Percentiles rank a stretch among this genome's conserved stretches.
phyloP scores from a whole-genome alignment of 164 flowering plant species.

The Tetracentron sinense region DNA sequence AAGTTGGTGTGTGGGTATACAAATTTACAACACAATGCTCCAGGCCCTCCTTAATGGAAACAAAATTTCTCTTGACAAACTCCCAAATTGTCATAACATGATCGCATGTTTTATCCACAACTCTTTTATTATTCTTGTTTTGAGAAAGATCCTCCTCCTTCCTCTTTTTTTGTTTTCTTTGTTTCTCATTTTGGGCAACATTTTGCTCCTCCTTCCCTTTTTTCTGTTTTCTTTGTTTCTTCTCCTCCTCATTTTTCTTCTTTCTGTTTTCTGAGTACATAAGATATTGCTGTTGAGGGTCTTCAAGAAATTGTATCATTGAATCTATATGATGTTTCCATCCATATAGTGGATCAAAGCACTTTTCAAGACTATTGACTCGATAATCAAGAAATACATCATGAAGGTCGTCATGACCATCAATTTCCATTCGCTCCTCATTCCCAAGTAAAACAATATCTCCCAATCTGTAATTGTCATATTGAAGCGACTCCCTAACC shows the following conservation, averaged over 20 bases:
- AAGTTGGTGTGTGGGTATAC: conserved; percentile 42
- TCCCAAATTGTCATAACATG: conserved; percentile 24
- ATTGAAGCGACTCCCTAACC: conserved; percentile 13
- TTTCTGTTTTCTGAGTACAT: conserved; percentile 18
- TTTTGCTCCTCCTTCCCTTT: background rate
- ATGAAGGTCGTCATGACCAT: conserved; percentile 27
- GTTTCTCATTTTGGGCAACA: background rate
- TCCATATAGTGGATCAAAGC: conserved; percentile 32
- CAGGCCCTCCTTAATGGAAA: conserved; percentile 5
- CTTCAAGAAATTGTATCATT: conserved; percentile 34
- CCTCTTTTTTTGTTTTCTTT: background rate
- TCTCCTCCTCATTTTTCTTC: background rate
- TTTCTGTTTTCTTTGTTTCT: background rate
- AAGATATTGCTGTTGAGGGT: conserved; percentile 23
- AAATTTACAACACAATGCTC: conserved; percentile 16
- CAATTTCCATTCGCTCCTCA: conserved; percentile 37
- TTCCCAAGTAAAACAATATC: conserved; percentile 56
- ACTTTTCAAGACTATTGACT: conserved; percentile 22
- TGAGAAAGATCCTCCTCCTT: background rate
- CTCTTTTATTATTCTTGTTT: no score
- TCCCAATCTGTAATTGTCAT: conserved; percentile 38
- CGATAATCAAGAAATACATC: conserved; percentile 49
- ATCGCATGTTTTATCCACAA: no score
- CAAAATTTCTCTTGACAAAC: conserved; percentile 22
- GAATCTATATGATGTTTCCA: conserved; percentile 30